These are phyloP conservation scores for Asclepias syriaca DNA, from an alignment of 257 asterid species.

Conservation along the genomic window DNA sequence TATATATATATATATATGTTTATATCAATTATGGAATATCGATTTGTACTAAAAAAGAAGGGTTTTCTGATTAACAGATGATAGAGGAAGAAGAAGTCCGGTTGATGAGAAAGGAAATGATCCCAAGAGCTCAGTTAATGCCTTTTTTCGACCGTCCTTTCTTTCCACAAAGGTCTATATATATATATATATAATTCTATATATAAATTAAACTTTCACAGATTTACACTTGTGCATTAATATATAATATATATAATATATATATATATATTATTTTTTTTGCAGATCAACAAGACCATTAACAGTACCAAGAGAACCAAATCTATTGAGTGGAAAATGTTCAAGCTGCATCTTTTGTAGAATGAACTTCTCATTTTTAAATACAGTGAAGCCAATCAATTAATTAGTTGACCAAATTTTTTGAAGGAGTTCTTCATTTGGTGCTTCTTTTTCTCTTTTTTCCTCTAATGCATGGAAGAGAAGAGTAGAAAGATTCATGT, in stretches of 20 bases:
- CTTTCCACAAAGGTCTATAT: constrained; percentile 56
- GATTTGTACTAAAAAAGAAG: not conserved
- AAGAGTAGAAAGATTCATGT: not conserved
- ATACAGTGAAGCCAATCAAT: constrained; percentile 13
- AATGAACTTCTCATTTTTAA: constrained; percentile 23
- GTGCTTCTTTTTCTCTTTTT: not conserved
- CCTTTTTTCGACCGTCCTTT: constrained; percentile 71
- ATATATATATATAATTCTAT: not conserved
- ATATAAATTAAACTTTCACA: not conserved
- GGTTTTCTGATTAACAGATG: constrained; percentile 26
- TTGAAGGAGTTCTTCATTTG: not conserved
- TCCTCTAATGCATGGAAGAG: not conserved
- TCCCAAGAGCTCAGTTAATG: constrained; percentile 86
- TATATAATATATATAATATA: no score
- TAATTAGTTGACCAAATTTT: not conserved
- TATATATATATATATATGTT: not conserved
- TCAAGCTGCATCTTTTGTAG: constrained; percentile 37
- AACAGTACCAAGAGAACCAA: constrained; percentile 73
- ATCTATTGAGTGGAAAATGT: constrained; percentile 36
- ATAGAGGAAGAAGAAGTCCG: constrained; percentile 75
- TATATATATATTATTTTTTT: not conserved
- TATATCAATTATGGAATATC: not conserved
- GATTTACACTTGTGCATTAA: not conserved
- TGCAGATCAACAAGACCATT: constrained; percentile 68
- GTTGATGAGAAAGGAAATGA: constrained; percentile 62